These are phyloP conservation scores for Blastocystis sp. DNA, from an alignment of 352 stramenopile species.

Conservation along the genomic window DNA sequence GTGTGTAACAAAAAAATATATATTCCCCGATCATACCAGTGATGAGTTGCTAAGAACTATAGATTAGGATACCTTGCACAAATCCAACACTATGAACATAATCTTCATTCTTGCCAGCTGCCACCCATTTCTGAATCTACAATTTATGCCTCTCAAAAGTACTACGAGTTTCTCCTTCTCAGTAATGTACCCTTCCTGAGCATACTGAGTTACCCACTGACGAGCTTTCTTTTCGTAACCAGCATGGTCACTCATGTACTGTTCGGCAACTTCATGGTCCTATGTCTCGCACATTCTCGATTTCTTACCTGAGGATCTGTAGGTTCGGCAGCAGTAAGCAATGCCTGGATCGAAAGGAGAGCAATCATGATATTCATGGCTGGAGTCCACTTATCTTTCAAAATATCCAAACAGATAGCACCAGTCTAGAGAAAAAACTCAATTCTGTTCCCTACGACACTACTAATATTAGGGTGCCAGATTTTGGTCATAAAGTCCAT, in stretches of 20 bases:
- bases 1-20: background rate
- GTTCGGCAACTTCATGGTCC: constrained; percentile 75
- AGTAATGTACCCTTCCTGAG: background rate
- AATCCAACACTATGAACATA: background rate
- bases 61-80: background rate
- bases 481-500: constrained; percentile 79
- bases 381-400: constrained; percentile 82
- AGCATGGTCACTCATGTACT: constrained; percentile 73
- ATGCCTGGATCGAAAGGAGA: constrained; percentile 76
- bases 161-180: constrained; percentile 35
- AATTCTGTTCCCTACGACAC: background rate
- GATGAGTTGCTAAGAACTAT: constrained; percentile 14
- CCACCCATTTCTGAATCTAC: constrained; percentile 3
- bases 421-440: constrained; percentile 69
- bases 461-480: constrained; percentile 81
- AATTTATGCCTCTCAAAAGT: background rate
- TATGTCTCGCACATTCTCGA: constrained; percentile 11
- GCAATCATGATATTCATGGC: constrained; percentile 81
- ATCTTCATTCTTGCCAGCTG: background rate
- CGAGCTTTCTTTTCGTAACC: background rate
- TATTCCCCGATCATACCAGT: constrained; percentile 20
- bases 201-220: constrained; percentile 16
- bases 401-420: constrained; percentile 80
- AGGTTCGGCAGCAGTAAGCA: constrained; percentile 76
- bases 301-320: constrained; percentile 70